phyloP scores from a whole-genome alignment of 805 yeast genomes.

The Lipomyces kockii region DNA sequence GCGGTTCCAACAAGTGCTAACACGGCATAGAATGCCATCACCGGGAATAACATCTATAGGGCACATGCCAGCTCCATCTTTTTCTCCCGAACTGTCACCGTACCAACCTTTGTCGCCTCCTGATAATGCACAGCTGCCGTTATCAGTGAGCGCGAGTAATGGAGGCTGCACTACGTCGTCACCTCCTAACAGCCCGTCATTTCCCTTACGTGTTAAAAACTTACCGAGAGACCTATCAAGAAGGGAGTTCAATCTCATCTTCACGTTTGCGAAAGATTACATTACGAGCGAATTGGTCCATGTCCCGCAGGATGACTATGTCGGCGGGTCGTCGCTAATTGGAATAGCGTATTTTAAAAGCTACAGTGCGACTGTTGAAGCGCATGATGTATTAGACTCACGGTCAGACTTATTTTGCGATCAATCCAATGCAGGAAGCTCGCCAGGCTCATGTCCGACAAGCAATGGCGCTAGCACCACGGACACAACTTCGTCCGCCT shows the following conservation, averaged over 20 bases:
- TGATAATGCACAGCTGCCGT: constrained; percentile 13
- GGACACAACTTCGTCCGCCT: constrained; percentile 12
- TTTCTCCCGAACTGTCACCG: constrained; percentile 33
- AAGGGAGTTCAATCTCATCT: constrained; percentile 48
- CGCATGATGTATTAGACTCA: constrained; percentile 41
- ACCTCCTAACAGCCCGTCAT: constrained; percentile 20
- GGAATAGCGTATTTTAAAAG: constrained; percentile 44
- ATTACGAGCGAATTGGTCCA: constrained; percentile 42
- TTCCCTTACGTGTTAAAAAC: constrained; percentile 42
- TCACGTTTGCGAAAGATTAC: constrained; percentile 49
- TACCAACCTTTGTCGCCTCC: constrained; percentile 32
- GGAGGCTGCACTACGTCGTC: constrained; percentile 13
- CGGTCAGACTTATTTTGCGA: constrained; percentile 40
- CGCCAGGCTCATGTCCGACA: constrained; percentile 5
- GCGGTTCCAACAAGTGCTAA: background rate
- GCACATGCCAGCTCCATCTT: constrained; percentile 7
- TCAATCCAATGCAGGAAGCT: constrained; percentile 7
- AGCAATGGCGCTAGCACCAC: constrained; percentile 14
- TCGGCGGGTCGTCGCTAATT: constrained; percentile 37
- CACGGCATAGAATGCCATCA: constrained; percentile 4
- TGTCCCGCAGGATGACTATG: constrained; percentile 37
- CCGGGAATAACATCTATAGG: constrained; percentile 10
- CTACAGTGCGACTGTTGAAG: constrained; percentile 42
- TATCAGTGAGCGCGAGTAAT: constrained; percentile 8
- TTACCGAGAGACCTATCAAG: constrained; percentile 47